Conservation (phyloP, 1,284 basidiomycete species). For the Ceratobasidium sp. region DNA sequence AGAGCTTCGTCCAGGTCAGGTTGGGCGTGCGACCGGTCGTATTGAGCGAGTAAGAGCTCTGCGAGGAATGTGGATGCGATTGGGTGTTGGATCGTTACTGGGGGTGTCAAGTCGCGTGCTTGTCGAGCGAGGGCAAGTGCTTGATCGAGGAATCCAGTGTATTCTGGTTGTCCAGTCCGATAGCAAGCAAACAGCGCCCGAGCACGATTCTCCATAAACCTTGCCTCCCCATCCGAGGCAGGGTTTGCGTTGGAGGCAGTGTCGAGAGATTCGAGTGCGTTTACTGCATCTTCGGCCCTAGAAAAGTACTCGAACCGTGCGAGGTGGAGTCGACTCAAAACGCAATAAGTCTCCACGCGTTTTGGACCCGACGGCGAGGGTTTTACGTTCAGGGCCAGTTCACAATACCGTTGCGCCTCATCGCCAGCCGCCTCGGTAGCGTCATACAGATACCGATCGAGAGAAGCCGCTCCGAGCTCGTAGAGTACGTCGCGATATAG, state of each 20-base stretch:
- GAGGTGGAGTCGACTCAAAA: slow-evolving; percentile 14
- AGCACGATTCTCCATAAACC: background rate
- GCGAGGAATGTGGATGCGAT: slow-evolving; percentile 17
- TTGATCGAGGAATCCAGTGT: background rate
- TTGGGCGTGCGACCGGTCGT: background rate
- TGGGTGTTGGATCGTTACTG: background rate
- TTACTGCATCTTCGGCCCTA: background rate
- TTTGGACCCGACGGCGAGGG: background rate
- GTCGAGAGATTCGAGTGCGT: slow-evolving; percentile 10
- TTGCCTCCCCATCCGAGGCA: background rate
- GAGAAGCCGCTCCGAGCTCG: slow-evolving; percentile 10
- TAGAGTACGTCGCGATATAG: slow-evolving; percentile 2
- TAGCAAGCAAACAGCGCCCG: slow-evolving; percentile 21
- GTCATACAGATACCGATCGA: slow-evolving; percentile 19
- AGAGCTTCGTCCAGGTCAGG: background rate
- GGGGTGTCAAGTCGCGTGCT: no score
- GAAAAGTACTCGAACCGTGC: slow-evolving; percentile 17
- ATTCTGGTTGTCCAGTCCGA: slow-evolving; percentile 3
- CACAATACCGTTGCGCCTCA: background rate
- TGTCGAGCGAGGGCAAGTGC: slow-evolving; percentile 6
- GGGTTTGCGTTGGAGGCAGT: background rate
- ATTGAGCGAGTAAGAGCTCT: slow-evolving; percentile 22
- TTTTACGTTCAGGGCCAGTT: background rate
- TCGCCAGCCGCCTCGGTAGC: background rate
- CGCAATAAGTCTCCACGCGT: background rate